Base-by-base conservation (phyloP, 257 asterid genomes). In the Solanum lignicaule region DNA sequence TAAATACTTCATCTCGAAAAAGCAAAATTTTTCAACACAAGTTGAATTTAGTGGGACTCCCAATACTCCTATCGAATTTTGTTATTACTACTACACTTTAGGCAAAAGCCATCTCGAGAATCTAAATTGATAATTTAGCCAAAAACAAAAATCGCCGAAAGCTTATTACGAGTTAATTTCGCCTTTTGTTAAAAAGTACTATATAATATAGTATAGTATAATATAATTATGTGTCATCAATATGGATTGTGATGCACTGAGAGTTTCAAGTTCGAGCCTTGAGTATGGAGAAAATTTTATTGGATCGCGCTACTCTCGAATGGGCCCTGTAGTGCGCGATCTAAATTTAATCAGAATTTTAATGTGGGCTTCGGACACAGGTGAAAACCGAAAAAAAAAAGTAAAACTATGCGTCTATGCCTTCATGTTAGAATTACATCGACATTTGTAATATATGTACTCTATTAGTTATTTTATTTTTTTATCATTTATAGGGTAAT, bases 241-340 rank as follows among this genome's bases (percentile, higher is more conserved):
- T 0, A 43, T 43, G 6, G 0, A 43, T 43, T 43, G 52, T 12
- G 16, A 4, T 43, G 16, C 0, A 12, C 0, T 0, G 2, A 0
- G 0, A 12, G 0, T 41, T 3, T 41, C 0, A 41, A 3, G 5
- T 41, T 41, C 15, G 48, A 41, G 15, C 2, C 15, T 11, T 41
- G 5, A 11, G 1, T 41, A 41, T 41, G 0, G 1, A 41, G 1
- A 10, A 10, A 10, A 10, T 41, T 0, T 41, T 11, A 0, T 10
- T 41, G 14, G 14, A 41, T 10, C 1, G 1, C 46, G 14, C 0
- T 0, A 39, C 1, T 0, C 3, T 0, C 0, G 14, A 39, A 39
- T 39, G 4, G 0, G 0, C 14, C 0, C 0, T 39, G 4, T 1
- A 39, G 0, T 39, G 46, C 1, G 46, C 0, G 14, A 41, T 41